These are phyloP conservation scores for Hyaloperonospora brassicae DNA, from an alignment of 352 stramenopile genomes.

Conservation along the genomic window DNA sequence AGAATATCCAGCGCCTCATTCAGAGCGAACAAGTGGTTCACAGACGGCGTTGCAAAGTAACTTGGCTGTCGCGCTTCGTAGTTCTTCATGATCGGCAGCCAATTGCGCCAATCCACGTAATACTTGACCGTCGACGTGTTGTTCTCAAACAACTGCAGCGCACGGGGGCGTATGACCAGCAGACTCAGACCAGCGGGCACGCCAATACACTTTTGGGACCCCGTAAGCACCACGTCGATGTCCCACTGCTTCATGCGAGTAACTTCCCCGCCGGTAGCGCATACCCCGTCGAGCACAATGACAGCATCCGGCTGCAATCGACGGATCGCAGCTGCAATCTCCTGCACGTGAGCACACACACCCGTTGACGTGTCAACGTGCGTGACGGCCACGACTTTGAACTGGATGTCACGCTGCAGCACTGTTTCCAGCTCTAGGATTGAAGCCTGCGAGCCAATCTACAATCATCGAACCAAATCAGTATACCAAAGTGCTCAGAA, in stretches of 20 bases:
- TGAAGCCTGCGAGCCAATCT: slow-evolving; percentile 51
- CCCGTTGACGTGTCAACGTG: slow-evolving; percentile 75
- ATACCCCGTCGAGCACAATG: slow-evolving; percentile 65
- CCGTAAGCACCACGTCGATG: slow-evolving; percentile 68
- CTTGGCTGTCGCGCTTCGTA: slow-evolving; percentile 67
- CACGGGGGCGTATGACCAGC: slow-evolving; percentile 57
- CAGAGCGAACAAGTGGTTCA: slow-evolving; percentile 72
- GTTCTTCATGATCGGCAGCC: slow-evolving; percentile 80
- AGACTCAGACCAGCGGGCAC: slow-evolving; percentile 63
- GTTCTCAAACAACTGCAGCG: slow-evolving; percentile 55
- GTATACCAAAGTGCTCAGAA: no score
- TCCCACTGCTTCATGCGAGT: slow-evolving; percentile 79
- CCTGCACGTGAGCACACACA: slow-evolving; percentile 52
- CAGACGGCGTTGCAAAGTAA: slow-evolving; percentile 71
- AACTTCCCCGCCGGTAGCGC: slow-evolving; percentile 59
- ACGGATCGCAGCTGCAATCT: slow-evolving; percentile 47
- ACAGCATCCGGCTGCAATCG: slow-evolving; percentile 52
- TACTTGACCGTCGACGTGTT: slow-evolving; percentile 51
- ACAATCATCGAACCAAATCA: neutral
- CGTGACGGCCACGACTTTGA: slow-evolving; percentile 69
- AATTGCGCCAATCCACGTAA: slow-evolving; percentile 75
- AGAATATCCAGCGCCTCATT: slow-evolving; percentile 62
- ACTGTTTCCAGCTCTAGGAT: slow-evolving; percentile 38
- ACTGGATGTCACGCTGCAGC: slow-evolving; percentile 32
- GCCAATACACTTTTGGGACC: slow-evolving; percentile 71